phyloP scores from a whole-genome alignment of 75 land plant genomes.

The Larix kaempferi region DNA sequence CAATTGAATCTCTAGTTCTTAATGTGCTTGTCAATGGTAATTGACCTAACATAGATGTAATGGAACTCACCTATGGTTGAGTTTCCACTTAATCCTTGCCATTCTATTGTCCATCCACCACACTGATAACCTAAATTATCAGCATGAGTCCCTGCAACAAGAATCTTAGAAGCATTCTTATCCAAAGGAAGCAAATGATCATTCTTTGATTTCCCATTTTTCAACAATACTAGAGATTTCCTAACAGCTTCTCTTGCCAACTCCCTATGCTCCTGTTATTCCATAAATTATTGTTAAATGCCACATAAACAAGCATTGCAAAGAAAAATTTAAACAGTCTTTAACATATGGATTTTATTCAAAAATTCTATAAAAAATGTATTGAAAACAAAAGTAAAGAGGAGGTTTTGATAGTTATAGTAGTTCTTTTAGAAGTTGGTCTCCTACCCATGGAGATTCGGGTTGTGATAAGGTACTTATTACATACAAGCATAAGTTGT shows the following conservation, averaged over 20 bases:
- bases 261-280: constrained; percentile 58
- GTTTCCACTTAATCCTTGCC: constrained; percentile 74
- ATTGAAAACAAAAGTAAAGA: too few species aligned
- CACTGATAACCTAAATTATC: constrained; percentile 78
- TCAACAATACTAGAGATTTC: constrained; percentile 80
- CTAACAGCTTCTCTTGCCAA: constrained; percentile 88
- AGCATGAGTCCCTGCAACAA: constrained; percentile 89
- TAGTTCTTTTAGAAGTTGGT: too few species aligned
- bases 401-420: too few species aligned
- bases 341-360: too few species aligned
- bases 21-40: constrained; percentile 1
- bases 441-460: too few species aligned
- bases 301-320: too few species aligned
- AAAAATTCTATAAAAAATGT: too few species aligned
- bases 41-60: background rate
- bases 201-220: constrained; percentile 44
- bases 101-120: constrained; percentile 85
- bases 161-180: constrained; percentile 57
- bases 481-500: too few species aligned
- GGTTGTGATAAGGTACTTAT: too few species aligned
- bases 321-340: too few species aligned
- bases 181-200: constrained; percentile 51
- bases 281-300: background rate
- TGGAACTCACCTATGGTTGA: constrained; percentile 46
- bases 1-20: background rate